Evolutionary conservation across 2,329 filamentous ascomycete species (phyloP), one percentile per base, ranked within the genome.

Genomic region (Harringtonia aguacate): DNA sequence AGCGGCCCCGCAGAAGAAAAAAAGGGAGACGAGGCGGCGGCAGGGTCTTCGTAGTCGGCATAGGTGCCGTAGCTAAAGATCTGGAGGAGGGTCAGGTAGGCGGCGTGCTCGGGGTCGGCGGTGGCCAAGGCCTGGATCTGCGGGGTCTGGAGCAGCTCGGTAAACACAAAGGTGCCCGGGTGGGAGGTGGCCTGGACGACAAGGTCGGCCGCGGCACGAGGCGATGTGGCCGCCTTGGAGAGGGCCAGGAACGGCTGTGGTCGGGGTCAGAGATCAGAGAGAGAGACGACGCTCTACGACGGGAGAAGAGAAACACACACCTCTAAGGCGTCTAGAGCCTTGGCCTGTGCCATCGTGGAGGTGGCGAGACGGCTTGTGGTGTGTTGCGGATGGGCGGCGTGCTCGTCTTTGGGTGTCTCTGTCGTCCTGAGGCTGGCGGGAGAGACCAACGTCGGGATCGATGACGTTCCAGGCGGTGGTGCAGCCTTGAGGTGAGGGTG

Each of bases 41-140:
- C 59, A n/a, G n/a, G n/a, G n/a, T n/a, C n/a, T 56, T 51, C 57
- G 68, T 95, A 95, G 54, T 82, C 77, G 47, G 75, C 68, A 70
- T 87, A 95, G 47, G 87, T 95, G 48, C 90, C 92, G 72, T 92
- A 87, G 47, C 88, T 86, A 65, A 98, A 98, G 56, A 94, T 81
- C 62, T 89, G 75, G 36, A 98, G 81, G 14, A 94, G 73, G 2
- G 69, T 76, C 41, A 92, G 71, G 62, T 86, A 66, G 4, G 67
- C 53, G 2, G 71, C 66, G 55, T 82, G 77, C 39, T 94, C 83
- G 30, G 72, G 59, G n/a, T 55, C 51, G 18, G 56, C 58, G 9
- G 61, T 61, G 33, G 70, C 69, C 36, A 97, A 79, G 13, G 77
- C 73, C 62, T 92, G 84, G 52, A 97, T 80, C 54, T 86, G 79